Percentiles rank a stretch among this genome's conserved stretches.
Conservation (phyloP, 2,329 filamentous ascomycete genomes). For the Teratosphaeria nubilosa region DNA sequence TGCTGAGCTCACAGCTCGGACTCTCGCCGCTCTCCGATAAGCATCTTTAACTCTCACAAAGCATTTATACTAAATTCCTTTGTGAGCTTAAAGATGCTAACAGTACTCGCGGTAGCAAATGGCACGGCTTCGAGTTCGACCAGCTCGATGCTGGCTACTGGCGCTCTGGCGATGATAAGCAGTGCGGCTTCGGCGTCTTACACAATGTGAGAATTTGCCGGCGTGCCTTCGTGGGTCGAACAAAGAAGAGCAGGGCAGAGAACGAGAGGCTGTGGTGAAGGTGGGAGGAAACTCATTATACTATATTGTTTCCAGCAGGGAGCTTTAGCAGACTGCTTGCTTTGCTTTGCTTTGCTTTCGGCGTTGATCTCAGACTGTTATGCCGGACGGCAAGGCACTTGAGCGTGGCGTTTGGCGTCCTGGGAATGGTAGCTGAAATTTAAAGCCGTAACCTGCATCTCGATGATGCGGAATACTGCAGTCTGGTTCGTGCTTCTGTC, state of each 20-base stretch:
- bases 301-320: not conserved
- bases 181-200: not conserved
- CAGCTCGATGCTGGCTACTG: not conserved
- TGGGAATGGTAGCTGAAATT: not conserved
- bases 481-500: not conserved
- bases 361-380: not conserved
- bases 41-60: not conserved
- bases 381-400: not conserved
- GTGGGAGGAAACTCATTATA: not conserved
- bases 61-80: not conserved
- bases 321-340: not conserved
- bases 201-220: not conserved
- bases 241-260: not conserved
- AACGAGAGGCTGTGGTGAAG: not conserved
- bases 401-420: not conserved
- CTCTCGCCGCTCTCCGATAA: not conserved
- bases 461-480: not conserved
- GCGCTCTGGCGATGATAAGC: not conserved
- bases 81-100: not conserved
- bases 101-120: not conserved
- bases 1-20: not conserved
- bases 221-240: not conserved
- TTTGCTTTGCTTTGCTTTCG: not conserved
- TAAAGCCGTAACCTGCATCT: not conserved
- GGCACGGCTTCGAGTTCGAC: not conserved